Evolutionary conservation across 768 basidiomycete species (phyloP).

Genomic region (Suillus subaureus): DNA sequence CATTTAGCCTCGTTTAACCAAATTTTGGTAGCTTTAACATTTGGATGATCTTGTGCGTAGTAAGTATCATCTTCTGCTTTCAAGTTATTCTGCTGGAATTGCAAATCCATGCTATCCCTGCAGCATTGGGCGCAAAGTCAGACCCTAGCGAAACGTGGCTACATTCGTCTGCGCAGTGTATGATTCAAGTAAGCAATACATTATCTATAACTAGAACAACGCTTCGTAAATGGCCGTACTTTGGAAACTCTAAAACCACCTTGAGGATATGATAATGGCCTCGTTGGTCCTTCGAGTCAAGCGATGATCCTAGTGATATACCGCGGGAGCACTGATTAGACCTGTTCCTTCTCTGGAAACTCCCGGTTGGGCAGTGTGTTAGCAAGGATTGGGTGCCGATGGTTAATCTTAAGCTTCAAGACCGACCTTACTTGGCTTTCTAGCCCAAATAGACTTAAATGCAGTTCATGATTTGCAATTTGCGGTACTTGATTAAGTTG

Average conservation of each 20-base stretch:
- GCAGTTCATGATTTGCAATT: not conserved
- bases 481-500: not conserved
- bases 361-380: not conserved
- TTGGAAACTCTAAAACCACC: not conserved
- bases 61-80: not conserved
- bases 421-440: not conserved
- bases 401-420: not conserved
- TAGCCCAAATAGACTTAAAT: not conserved
- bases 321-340: no score
- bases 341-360: not conserved
- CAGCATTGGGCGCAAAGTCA: not conserved
- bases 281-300: not conserved
- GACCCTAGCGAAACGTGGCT: not conserved
- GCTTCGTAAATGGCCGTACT: not conserved
- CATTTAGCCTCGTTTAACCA: not conserved
- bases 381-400: not conserved
- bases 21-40: not conserved
- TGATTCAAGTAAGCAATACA: not conserved
- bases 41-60: not conserved
- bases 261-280: not conserved
- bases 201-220: not conserved
- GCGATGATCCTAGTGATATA: not conserved
- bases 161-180: not conserved
- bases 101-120: not conserved
- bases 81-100: not conserved